These are phyloP conservation scores for Aspergillus neoniger DNA, from an alignment of 2,329 filamentous ascomycete genomes.

Conservation along the genomic window DNA sequence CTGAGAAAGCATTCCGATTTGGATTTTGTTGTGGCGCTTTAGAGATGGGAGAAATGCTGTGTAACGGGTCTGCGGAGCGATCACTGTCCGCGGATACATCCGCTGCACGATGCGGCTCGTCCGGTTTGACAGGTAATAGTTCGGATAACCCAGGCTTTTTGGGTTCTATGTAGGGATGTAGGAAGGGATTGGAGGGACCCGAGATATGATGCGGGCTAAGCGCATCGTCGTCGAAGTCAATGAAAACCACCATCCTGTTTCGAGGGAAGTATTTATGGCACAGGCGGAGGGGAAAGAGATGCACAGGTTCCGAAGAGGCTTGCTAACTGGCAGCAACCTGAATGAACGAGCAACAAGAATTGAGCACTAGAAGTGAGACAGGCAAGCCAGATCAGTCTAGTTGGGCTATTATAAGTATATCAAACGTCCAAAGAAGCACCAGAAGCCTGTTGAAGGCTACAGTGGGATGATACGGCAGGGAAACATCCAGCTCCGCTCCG, in stretches of 20 bases:
- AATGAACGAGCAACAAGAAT: background rate
- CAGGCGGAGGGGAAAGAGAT: background rate
- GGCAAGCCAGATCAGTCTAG: background rate
- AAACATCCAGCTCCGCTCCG: constrained; percentile 31
- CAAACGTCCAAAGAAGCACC: background rate
- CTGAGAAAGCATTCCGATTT: constrained; percentile 43
- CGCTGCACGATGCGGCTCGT: constrained; percentile 14
- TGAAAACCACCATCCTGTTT: constrained; percentile 51
- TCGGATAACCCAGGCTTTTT: constrained; percentile 27
- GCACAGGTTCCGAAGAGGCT: constrained; percentile 8
- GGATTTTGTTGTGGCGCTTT: constrained; percentile 14
- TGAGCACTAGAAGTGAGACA: background rate
- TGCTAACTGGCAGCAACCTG: constrained; percentile 18
- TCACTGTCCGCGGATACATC: constrained; percentile 16
- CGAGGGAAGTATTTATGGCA: background rate
- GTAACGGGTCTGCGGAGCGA: constrained; percentile 9
- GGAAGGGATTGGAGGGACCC: constrained; percentile 16
- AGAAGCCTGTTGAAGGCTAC: background rate
- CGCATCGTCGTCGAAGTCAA: constrained; percentile 47
- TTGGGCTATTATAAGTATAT: background rate
- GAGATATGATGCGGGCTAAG: constrained; percentile 29
- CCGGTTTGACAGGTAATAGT: constrained; percentile 17
- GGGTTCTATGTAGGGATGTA: constrained; percentile 21
- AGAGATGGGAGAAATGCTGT: background rate
- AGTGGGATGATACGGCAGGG: constrained; percentile 33